Evolutionary conservation across 768 basidiomycete genomes (phyloP).

Genomic region (Neoboletus subvelutipes): DNA sequence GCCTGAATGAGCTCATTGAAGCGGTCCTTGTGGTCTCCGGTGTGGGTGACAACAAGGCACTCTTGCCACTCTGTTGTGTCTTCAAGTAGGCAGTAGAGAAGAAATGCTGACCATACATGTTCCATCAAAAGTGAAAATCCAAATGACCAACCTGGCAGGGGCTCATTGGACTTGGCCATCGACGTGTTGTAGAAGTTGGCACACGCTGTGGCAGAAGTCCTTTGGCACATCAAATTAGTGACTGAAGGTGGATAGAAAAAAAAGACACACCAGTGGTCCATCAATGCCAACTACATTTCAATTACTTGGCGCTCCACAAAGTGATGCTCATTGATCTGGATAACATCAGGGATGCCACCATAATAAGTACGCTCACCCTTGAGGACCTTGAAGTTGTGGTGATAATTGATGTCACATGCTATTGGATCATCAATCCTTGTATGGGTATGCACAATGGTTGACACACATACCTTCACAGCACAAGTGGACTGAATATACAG

Average conservation of each 20-base stretch:
- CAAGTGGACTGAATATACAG: neutral
- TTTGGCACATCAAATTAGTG: neutral
- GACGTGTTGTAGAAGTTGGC: neutral
- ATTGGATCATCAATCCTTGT: too few relatives aligned
- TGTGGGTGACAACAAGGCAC: neutral
- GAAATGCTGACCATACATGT: neutral
- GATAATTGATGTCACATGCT: conserved; percentile 1
- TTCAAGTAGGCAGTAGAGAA: conserved; percentile 3
- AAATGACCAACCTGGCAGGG: neutral
- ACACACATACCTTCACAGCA: conserved; percentile 3
- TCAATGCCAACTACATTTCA: conserved; percentile 1
- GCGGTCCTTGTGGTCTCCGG: neutral
- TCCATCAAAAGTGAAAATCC: neutral
- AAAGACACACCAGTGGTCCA: neutral
- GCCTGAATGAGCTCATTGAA: neutral
- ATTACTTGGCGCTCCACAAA: neutral
- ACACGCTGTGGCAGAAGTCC: neutral
- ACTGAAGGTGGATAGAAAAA: neutral
- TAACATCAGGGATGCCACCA: neutral
- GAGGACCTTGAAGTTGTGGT: conserved; percentile 3
- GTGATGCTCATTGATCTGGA: neutral
- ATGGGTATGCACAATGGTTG: too few relatives aligned
- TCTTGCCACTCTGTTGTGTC: neutral
- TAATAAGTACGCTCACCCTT: neutral
- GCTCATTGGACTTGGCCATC: neutral